phyloP scores from a whole-genome alignment of 805 yeast species.

The Metschnikowia henanensis region DNA sequence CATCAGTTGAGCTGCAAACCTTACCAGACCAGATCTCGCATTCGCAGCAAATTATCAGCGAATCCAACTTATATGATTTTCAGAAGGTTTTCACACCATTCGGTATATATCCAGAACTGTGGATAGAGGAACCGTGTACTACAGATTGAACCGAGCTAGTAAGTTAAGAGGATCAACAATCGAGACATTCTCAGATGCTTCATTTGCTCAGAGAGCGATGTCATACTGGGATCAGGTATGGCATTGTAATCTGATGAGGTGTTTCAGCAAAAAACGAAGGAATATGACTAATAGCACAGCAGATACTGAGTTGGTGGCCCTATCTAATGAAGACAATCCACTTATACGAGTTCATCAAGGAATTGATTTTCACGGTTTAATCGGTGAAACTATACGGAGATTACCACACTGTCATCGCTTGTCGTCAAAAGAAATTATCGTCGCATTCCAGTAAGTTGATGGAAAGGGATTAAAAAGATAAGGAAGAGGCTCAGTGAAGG shows the following conservation, averaged over 20 bases:
- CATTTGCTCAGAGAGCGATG: neutral
- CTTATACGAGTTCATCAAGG: neutral
- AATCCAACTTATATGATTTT: neutral
- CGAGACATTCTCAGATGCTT: neutral
- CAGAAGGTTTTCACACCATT: neutral
- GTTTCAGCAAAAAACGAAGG: neutral
- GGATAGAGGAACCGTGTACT: neutral
- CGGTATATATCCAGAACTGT: neutral
- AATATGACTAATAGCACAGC: constrained; percentile 4
- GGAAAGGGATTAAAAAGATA: neutral
- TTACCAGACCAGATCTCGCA: neutral
- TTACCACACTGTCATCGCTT: constrained; percentile 1
- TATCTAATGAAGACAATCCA: neutral
- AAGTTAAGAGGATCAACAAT: neutral
- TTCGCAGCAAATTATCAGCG: neutral
- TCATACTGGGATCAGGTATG: neutral
- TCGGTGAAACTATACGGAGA: neutral
- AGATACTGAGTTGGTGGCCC: constrained; percentile 1
- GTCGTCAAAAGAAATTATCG: neutral
- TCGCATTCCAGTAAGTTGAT: constrained; percentile 1
- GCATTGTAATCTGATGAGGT: neutral
- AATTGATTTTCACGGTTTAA: neutral
- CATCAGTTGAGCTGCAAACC: neutral
- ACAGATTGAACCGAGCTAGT: neutral
- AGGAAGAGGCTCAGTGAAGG: too few species aligned